Evolutionary conservation across 176 grass and related monocot genomes (phyloP).

Genomic region (Aechmea fasciata): DNA sequence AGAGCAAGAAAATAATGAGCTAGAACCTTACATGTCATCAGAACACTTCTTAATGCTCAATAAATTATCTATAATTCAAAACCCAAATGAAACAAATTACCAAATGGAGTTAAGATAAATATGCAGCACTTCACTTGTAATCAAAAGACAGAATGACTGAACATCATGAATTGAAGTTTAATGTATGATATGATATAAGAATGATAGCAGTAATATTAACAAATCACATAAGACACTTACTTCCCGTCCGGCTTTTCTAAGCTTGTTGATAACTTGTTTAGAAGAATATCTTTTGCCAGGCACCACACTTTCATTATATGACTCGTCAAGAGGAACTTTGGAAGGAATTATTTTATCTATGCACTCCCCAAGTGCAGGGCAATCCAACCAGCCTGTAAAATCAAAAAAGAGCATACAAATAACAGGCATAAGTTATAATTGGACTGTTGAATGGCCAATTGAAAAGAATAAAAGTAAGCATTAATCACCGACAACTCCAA

Average conservation of each 20-base stretch:
- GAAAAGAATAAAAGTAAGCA: too few species aligned
- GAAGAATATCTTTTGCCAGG: conserved; percentile 99
- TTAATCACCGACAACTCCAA: too few species aligned
- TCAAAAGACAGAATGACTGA: too few species aligned
- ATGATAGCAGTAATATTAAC: background rate
- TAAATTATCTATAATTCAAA: too few species aligned
- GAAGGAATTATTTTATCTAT: conserved; percentile 96
- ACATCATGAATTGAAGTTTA: background rate
- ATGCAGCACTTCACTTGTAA: background rate
- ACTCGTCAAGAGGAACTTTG: conserved; percentile 98
- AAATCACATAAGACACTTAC: conserved; percentile 43
- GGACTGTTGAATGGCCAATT: too few species aligned
- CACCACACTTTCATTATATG: conserved; percentile 66
- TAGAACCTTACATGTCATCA: too few species aligned
- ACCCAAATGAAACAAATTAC: too few species aligned
- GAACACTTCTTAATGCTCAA: too few species aligned
- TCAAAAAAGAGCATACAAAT: conserved; percentile 10
- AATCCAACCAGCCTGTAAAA: conserved; percentile 76
- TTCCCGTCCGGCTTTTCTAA: conserved; percentile 73
- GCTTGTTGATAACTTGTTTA: conserved; percentile 86
- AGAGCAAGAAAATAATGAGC: too few species aligned
- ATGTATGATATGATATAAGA: background rate
- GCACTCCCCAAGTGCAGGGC: conserved; percentile 78
- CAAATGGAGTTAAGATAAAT: background rate
- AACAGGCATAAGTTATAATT: background rate